phyloP scores from a whole-genome alignment of 306 rosid species.

The Delonix regia region DNA sequence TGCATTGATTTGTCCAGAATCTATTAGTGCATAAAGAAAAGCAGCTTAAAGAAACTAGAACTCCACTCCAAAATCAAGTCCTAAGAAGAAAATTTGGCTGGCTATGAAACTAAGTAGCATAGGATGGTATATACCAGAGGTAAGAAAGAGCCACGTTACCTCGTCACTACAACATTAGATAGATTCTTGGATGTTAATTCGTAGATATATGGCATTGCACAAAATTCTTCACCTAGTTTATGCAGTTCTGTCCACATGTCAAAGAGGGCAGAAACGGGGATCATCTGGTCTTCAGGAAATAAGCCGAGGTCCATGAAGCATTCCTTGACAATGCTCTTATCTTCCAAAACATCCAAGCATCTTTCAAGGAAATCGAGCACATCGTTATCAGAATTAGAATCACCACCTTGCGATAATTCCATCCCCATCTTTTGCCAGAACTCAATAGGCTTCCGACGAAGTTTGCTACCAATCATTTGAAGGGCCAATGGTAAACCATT shows the following conservation, averaged over 20 bases:
- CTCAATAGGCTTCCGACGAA: constrained; percentile 44
- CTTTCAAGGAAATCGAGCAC: constrained; percentile 53
- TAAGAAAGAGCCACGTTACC: constrained; percentile 43
- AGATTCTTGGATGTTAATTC: constrained; percentile 48
- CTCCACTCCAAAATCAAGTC: background rate
- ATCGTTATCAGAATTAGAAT: constrained; percentile 37
- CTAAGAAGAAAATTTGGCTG: background rate
- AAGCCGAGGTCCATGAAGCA: constrained; percentile 75
- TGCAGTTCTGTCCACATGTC: constrained; percentile 72
- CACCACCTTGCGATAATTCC: constrained; percentile 40
- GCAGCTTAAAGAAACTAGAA: background rate
- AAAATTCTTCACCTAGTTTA: constrained; percentile 42
- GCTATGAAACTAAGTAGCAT: background rate
- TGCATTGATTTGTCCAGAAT: background rate
- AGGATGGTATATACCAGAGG: background rate
- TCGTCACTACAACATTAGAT: constrained; percentile 53
- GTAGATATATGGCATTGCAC: constrained; percentile 47
- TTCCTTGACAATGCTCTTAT: constrained; percentile 42
- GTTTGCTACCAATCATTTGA: constrained; percentile 55
- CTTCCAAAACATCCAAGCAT: constrained; percentile 56
- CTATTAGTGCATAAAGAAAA: background rate
- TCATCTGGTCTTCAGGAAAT: constrained; percentile 71
- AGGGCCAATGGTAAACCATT: constrained; percentile 66
- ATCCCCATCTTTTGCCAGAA: constrained; percentile 48
- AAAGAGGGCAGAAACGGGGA: constrained; percentile 58